phyloP scores from a whole-genome alignment of 805 yeast species.

The Ogataea paradorogensis region DNA sequence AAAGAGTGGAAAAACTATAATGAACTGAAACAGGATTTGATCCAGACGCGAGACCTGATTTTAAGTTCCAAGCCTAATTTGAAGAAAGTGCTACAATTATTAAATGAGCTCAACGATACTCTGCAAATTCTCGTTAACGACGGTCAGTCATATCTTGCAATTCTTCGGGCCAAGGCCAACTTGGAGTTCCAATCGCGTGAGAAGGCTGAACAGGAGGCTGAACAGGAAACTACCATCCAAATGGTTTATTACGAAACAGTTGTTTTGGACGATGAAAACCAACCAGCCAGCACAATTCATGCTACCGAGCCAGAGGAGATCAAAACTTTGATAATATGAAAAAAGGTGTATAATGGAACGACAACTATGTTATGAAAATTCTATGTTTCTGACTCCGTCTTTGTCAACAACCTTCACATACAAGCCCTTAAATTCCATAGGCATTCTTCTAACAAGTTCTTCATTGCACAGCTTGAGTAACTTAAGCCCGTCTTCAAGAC shows the following conservation, averaged over 20 bases:
- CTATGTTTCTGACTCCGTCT: slow-evolving; percentile 33
- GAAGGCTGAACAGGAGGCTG: slow-evolving; percentile 33
- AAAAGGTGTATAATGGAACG: slow-evolving; percentile 6
- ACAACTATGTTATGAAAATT: slow-evolving; percentile 14
- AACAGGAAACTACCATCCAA: slow-evolving; percentile 15
- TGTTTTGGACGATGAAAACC: slow-evolving; percentile 15
- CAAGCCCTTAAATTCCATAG: slow-evolving; percentile 88
- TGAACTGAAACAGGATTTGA: slow-evolving; percentile 51
- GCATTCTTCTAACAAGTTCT: slow-evolving; percentile 83
- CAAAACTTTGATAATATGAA: slow-evolving; percentile 7
- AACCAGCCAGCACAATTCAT: slow-evolving; percentile 16
- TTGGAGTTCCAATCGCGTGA: slow-evolving; percentile 56
- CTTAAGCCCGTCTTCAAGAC: slow-evolving; percentile 72
- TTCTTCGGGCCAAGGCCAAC: slow-evolving; percentile 57
- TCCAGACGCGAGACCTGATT: slow-evolving; percentile 53
- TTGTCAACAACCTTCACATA: slow-evolving; percentile 34
- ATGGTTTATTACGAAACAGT: slow-evolving; percentile 18
- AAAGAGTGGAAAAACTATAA: slow-evolving; percentile 62
- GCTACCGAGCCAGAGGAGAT: slow-evolving; percentile 8
- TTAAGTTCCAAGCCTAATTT: slow-evolving; percentile 35
- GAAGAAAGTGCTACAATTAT: slow-evolving; percentile 28
- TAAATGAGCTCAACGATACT: slow-evolving; percentile 42
- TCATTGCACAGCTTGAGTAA: slow-evolving; percentile 68
- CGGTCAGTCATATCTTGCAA: slow-evolving; percentile 56
- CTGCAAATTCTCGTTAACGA: slow-evolving; percentile 53